Evolutionary conservation across 306 rosid species (phyloP), one percentile per base, ranked within the genome.

Genomic region (Vachellia collinsii): DNA sequence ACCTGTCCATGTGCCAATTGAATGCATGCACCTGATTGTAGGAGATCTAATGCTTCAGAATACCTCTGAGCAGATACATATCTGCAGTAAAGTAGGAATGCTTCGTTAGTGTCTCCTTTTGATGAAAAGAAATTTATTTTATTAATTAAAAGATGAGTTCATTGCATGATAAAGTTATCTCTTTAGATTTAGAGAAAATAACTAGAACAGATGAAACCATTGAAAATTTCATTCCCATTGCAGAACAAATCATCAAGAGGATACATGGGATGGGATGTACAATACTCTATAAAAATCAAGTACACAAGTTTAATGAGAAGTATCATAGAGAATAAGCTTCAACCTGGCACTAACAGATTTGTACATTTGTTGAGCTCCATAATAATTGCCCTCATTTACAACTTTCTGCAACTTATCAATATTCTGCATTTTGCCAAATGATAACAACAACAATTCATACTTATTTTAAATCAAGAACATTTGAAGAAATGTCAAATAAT

Each of bases 321-420:
- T 22, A 79, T 56, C 36, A 78, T 29, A 19, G 65, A 58, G 56
- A 79, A 65, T 66, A 7, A 22, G 56, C 38, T 12, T 11, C 42
- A 83, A 96, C 99, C 98, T 93, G 80, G 97, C 92, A 88, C 94
- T 90, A 47, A 87, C 76, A 17, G 99, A 91, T 81, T 96, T 96
- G 91, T 93, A 96, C 97, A 93, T 89, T 79, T 96, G 99, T 80
- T 93, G 98, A 81, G 99, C 99, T 79, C 98, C 99, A 86, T 96
- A 96, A 82, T 14, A 86, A 79, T 96, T 89, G 5, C 93, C 99
- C 22, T 78, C 93, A 16, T 79, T 90, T 19, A 89, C 88, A 83
- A 90, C 90, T 87, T 90, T 91, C 88, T 83, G 85, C 82, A 96
- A 84, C 86, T 93, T 95, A 42, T 88, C 92, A 83, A 95, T 82